Evolutionary conservation across 805 yeast species (phyloP), one percentile per base, ranked within the genome.

Genomic region (Kurtzmaniella fragi): DNA sequence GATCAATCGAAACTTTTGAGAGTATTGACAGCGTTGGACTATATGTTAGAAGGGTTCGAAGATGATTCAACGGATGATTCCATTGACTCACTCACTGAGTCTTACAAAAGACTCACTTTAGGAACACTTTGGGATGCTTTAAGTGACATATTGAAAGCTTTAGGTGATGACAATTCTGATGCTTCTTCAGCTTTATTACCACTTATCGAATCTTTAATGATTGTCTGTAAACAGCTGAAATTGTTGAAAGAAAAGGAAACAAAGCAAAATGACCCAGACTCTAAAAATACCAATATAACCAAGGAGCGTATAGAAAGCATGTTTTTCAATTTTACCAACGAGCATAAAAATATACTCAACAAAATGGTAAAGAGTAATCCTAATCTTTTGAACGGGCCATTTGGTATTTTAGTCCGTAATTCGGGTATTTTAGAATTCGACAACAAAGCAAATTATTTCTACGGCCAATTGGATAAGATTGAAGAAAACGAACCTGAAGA

Each of bases 321-420:
- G 42, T 88, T 90, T 62, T 85, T 85, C 56, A 75, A 89, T 0
- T 91, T 91, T 54, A 88, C 96, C 1, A 91, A 87, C 47, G 83
- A 84, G 46, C 96, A 90, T 57, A 82, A 86, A 54, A 85, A 84
- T 66, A 78, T 89, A 30, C 68, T 93, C 53, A 93, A 93, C 55
- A 88, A 82, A 54, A 85, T 93, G 95, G 91, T 93, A 23, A 73
- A 96, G 45, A 74, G 83, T 14, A 90, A 88, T 59, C 95, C 97
- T 1, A 86, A 89, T 50, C 70, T 93, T 49, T 86, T 91, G 95
- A 84, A 91, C 59, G 99, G 99, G 0, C 95, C 98, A 12, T 89
- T 93, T 56, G 78, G 95, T 1, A 80, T 89, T 71, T 69, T 93
- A 49, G 91, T 93, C 12, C 75, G 83, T 50, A 91, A 88, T 55